Evolutionary conservation across 768 basidiomycete species (phyloP), one percentile per base, ranked within the genome.

Genomic region (Trametopsis cervina): DNA sequence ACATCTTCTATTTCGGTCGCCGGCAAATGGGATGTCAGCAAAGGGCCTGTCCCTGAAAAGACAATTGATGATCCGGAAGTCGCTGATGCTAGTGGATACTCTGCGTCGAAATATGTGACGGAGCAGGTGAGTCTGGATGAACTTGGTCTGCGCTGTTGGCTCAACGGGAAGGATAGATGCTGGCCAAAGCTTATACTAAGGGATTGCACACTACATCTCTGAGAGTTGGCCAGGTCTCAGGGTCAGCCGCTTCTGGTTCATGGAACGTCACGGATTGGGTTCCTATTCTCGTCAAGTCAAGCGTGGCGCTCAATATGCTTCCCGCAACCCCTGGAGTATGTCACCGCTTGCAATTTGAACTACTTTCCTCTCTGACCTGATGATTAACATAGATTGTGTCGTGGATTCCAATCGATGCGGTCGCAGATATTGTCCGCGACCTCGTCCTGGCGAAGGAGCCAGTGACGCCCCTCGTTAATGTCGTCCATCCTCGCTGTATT

Each of bases 331-430:
- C 44, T n/a, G 54, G 47, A 10, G 53, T 56, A 41, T 23, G 52
- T 44, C 4, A 4, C 37, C 21, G n/a, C 5, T 37, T 17, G 20
- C 23, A 11, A n/a, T n/a, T n/a, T n/a, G n/a, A n/a, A n/a, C n/a
- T 21, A 38, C 18, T 33, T 3, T 29, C 15, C 37, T 23, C 5
- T 24, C 6, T 23, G 41, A 3, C 3, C 3, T 11, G 22, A 21
- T n/a, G 11, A 15, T 17, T 42, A 17, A 33, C 7, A 5, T 38
- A 64, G 58, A 36, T 51, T 2, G 59, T 66, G 2, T 64, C 66
- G 13, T 73, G 71, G 71, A 41, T 72, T 11, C 62, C 65, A 6
- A 58, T 67, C 33, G 59, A 70, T 38, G 62, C 63, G n/a, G 69
- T 69, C 1, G 58, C 66, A 0, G 46, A 51, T 13, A 47, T 64